Conservation (phyloP, 73 alveolate species). For the Chromera velia region DNA sequence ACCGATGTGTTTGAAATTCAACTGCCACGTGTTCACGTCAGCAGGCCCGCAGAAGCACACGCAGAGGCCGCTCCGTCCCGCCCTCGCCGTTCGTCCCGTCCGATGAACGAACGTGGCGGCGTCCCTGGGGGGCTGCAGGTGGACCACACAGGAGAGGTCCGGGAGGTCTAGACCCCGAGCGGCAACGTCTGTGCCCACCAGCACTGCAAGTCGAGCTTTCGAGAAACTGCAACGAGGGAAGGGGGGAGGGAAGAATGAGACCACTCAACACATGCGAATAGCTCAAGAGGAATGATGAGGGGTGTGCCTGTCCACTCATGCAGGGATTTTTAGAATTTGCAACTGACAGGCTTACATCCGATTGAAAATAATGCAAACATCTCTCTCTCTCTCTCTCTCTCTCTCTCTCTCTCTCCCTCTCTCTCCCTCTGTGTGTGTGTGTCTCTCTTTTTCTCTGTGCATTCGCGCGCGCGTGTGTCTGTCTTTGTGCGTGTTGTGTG, state of each 20-base stretch:
- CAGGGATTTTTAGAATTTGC: too few relatives aligned
- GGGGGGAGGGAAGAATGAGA: background rate
- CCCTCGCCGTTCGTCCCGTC: slow-evolving; percentile 89
- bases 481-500: too few relatives aligned
- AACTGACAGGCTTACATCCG: too few relatives aligned
- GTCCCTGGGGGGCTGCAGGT: slow-evolving; percentile 78
- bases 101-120: slow-evolving; percentile 86
- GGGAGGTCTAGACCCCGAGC: slow-evolving; percentile 91
- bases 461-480: too few relatives aligned
- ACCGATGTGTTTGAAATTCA: background rate
- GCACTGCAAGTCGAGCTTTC: slow-evolving; percentile 55
- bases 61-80: slow-evolving; percentile 16
- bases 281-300: too few relatives aligned
- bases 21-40: background rate
- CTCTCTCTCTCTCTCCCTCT: too few relatives aligned
- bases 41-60: background rate
- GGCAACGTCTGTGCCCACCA: slow-evolving; percentile 89
- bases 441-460: too few relatives aligned
- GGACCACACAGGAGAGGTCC: slow-evolving; percentile 70
- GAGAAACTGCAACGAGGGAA: background rate
- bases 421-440: too few relatives aligned
- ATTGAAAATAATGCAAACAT: too few relatives aligned
- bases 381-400: too few relatives aligned
- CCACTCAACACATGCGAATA: too few relatives aligned
- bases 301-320: too few relatives aligned